phyloP scores from a whole-genome alignment of 768 basidiomycete genomes.

The Melanogaster broomeanus region DNA sequence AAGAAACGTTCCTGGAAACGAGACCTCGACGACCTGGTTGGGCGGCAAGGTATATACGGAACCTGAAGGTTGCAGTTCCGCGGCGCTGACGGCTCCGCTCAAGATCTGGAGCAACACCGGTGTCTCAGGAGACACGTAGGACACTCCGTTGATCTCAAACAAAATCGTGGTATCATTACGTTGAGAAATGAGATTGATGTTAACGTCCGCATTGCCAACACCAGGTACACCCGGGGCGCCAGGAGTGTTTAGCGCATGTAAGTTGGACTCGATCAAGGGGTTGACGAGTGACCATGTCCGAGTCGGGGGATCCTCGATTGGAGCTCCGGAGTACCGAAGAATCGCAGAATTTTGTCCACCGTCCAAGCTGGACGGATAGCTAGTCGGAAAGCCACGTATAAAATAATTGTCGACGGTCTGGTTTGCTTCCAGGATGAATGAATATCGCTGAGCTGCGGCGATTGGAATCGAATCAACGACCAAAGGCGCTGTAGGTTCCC shows the following conservation, averaged over 20 bases:
- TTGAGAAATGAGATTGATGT: slow-evolving; percentile 4
- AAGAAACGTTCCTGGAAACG: too few relatives aligned
- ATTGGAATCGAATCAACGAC: slow-evolving; percentile 38
- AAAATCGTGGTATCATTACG: neutral
- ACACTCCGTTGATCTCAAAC: neutral
- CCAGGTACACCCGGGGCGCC: slow-evolving; percentile 28
- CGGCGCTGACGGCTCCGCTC: slow-evolving; percentile 42
- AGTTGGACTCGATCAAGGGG: slow-evolving; percentile 16
- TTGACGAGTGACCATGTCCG: slow-evolving; percentile 12
- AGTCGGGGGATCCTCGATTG: slow-evolving; percentile 28
- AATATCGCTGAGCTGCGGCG: slow-evolving; percentile 37
- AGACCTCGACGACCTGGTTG: slow-evolving; percentile 13
- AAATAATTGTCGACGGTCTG: slow-evolving; percentile 40
- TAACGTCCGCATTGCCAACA: slow-evolving; percentile 29
- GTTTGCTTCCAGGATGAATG: too few relatives aligned
- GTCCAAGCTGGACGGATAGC: slow-evolving; percentile 26
- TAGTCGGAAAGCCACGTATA: slow-evolving; percentile 31
- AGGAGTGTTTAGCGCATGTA: slow-evolving; percentile 10
- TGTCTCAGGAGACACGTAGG: slow-evolving; percentile 36
- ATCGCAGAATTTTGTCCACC: slow-evolving; percentile 41
- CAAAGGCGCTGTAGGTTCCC: slow-evolving; percentile 23
- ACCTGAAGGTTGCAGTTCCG: slow-evolving; percentile 30
- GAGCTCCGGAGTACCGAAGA: slow-evolving; percentile 39
- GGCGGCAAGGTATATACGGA: slow-evolving; percentile 4
- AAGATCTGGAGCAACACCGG: slow-evolving; percentile 54